Conservation (phyloP, 2,329 filamentous ascomycete genomes). For the Paracamarosporium sp. region DNA sequence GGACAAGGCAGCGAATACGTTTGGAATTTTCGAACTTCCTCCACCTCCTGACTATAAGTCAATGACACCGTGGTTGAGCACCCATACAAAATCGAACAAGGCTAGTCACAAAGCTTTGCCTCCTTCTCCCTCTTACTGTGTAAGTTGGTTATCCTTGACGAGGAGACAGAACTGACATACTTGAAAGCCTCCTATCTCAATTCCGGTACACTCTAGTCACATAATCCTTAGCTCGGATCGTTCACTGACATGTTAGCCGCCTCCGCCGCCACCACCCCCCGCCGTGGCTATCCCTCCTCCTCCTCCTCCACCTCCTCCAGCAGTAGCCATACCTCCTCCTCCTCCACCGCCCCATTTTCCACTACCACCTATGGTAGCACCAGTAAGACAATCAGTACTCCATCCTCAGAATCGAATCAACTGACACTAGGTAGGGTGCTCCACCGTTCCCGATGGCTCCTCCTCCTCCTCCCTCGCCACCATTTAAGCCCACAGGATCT, state of each 20-base stretch:
- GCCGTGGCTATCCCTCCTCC: slow-evolving; percentile 11
- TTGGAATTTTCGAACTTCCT: background rate
- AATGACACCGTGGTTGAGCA: background rate
- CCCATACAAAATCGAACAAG: background rate
- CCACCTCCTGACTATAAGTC: background rate
- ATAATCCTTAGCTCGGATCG: background rate
- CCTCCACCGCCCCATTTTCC: slow-evolving; percentile 16
- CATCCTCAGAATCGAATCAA: background rate
- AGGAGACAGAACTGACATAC: background rate
- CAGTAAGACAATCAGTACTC: slow-evolving; percentile 13
- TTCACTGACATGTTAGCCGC: slow-evolving; percentile 13
- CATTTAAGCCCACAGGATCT: background rate
- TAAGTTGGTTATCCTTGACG: background rate
- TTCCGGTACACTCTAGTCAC: slow-evolving; percentile 6
- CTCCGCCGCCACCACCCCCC: slow-evolving; percentile 17
- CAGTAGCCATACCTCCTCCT: slow-evolving; percentile 2
- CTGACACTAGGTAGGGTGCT: slow-evolving; percentile 13
- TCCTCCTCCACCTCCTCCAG: slow-evolving; percentile 18
- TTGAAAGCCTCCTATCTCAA: background rate
- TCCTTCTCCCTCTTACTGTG: background rate
- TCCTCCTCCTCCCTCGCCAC: background rate
- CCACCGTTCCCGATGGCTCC: slow-evolving; percentile 17
- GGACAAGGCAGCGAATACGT: background rate
- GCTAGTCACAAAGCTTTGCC: background rate
- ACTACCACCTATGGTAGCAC: slow-evolving; percentile 6